Base-by-base conservation (phyloP, 2,329 filamentous ascomycete species). In the Aplosporella prunicola region DNA sequence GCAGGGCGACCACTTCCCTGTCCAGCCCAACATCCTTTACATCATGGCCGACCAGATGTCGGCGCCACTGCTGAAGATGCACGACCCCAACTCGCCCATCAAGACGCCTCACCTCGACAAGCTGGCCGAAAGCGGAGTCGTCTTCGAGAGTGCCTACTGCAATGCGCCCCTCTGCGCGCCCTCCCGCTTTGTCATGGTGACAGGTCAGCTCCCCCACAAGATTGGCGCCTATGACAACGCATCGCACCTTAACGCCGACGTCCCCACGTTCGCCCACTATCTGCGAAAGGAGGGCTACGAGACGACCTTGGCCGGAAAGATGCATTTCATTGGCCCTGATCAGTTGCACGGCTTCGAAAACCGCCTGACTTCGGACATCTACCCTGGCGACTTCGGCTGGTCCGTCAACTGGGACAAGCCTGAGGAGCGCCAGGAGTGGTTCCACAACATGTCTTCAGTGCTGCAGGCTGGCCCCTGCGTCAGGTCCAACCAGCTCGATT, bases 11-110 rank as follows among this genome's bases (percentile, higher is more conserved):
- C 26, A 30, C 3, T 57, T 61, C 42, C 52, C 52, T 2, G 47
- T 51, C 33, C 72, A 71, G 56, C 82, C 82, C 43, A 88, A 88
- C 61, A 83, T 89, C 48, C 70, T 88, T 31, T 94, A 91, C 69
- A 93, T 95, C 66, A 94, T 95, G 87, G 88, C 88, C 38, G 88
- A 95, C 63, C 88, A 95, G 67, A 77, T 95, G 59, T 83, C 88
- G 13, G 88, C 88, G 18, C 88, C 88, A 13, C 74, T 88, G 49
- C 76, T 95, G 49, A 89, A 87, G 67, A 89, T 94, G 68, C 87
- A 95, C 68, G 88, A 95, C 61, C 74, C 79, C 30, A 70, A 81
- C 35, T 93, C 87, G 2, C 82, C 84, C 57, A 94, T 95, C 71
- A 84, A 87, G 63, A 95, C 88, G 1, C 88, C 88, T 32, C 80